phyloP scores from a whole-genome alignment of 192 early-diverging fungal species.

The Coemansia sp. region DNA sequence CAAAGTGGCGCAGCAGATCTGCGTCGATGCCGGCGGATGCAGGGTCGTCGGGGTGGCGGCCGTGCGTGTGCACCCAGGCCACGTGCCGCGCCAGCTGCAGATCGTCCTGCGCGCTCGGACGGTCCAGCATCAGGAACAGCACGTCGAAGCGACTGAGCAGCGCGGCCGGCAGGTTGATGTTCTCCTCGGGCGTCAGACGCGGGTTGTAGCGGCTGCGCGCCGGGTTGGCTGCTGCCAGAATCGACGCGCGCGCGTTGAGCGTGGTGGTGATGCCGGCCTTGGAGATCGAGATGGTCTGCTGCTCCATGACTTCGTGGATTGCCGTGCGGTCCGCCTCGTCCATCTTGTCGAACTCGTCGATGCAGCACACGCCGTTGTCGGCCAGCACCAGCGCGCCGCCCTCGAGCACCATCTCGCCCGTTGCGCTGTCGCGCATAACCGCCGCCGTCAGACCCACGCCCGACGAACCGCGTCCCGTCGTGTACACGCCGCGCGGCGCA shows the following conservation, averaged over 20 bases:
- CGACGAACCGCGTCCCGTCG: conserved; percentile 92
- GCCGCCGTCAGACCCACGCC: conserved; percentile 96
- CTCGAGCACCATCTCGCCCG: conserved; percentile 96
- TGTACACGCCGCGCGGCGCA: conserved; percentile 95
- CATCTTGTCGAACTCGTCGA: conserved; percentile 99
- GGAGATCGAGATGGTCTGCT: conserved; percentile 96
- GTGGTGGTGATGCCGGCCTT: conserved; percentile 99
- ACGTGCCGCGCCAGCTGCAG: conserved; percentile 83
- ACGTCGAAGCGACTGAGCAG: conserved; percentile 92
- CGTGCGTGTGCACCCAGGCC: conserved; percentile 89
- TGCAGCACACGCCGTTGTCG: conserved; percentile 97
- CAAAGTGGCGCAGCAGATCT: conserved; percentile 83
- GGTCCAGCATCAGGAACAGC: conserved; percentile 88
- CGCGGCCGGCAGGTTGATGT: conserved; percentile 96
- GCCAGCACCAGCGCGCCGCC: conserved; percentile 96
- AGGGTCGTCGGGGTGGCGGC: conserved; percentile 65
- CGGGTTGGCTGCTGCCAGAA: conserved; percentile 96
- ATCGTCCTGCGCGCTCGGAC: conserved; percentile 76
- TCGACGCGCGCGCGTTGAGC: conserved; percentile 91
- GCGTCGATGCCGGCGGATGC: conserved; percentile 61
- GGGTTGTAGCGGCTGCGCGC: conserved; percentile 94
- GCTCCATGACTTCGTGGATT: conserved; percentile 99
- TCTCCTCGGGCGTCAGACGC: conserved; percentile 83
- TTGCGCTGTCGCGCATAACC: conserved; percentile 89
- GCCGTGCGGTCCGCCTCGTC: conserved; percentile 94